Evolutionary conservation across 768 basidiomycete genomes (phyloP).

Genomic region (Grammothele lineata): DNA sequence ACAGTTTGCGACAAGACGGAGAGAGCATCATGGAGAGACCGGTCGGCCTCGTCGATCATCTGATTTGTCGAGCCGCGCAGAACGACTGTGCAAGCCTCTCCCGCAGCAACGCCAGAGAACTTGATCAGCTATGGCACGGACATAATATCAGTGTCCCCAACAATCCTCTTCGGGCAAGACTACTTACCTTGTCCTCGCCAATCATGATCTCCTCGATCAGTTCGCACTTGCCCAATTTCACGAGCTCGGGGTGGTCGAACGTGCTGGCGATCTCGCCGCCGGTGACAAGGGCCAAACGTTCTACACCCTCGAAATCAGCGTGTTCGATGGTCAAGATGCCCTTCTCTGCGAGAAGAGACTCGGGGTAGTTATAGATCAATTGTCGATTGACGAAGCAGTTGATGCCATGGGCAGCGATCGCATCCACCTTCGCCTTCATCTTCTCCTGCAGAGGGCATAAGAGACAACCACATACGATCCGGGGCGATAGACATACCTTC

Average conservation of each 20-base stretch:
- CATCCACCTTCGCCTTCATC: conserved; percentile 98
- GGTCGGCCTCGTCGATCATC: conserved; percentile 99
- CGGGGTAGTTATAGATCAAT: conserved; percentile 99
- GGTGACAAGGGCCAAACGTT: conserved; percentile 90
- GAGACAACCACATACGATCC: too few species aligned
- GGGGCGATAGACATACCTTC: conserved; percentile 46
- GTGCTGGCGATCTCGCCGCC: conserved; percentile 97
- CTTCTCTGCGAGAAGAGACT: conserved; percentile 88
- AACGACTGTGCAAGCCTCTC: conserved; percentile 96
- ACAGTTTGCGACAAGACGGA: conserved; percentile 97
- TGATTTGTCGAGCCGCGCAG: conserved; percentile 96
- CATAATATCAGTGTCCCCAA: conserved; percentile 5
- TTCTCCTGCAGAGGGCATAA: conserved; percentile 70
- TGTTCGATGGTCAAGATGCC: conserved; percentile 98
- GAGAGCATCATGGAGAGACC: conserved; percentile 95
- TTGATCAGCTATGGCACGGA: conserved; percentile 80
- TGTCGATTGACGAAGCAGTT: conserved; percentile 98
- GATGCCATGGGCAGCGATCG: conserved; percentile 91
- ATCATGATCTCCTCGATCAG: conserved; percentile 99
- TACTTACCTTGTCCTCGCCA: conserved; percentile 90
- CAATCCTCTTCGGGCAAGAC: too few species aligned
- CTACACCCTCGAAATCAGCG: conserved; percentile 98
- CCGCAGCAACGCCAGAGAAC: conserved; percentile 98
- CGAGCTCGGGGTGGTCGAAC: conserved; percentile 88
- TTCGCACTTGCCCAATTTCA: conserved; percentile 91